Evolutionary conservation across 768 basidiomycete species (phyloP), one percentile per base, ranked within the genome.

Genomic region (Mycena metata): DNA sequence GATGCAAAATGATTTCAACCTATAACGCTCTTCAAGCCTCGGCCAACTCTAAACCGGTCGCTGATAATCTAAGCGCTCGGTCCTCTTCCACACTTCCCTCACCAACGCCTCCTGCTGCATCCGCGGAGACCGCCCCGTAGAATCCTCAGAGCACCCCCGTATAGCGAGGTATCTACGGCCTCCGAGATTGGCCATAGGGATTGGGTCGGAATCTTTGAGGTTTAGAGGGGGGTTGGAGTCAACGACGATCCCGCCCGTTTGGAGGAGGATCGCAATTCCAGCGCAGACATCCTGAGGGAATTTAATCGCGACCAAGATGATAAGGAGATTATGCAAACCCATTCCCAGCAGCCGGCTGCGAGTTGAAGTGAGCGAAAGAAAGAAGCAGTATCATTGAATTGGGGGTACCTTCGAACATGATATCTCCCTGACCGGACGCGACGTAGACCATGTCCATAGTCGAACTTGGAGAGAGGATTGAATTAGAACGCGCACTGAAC

Each of bases 271-370:
- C 16, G 74, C 73, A 13, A 72, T 68, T 12, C 61, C 74, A 41
- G 60, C 75, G 66, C 74, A 76, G 43, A 76, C 74, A 42, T 76
- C 75, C 74, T 75, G n/a, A 16, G 24, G 4, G 12, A 45, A 11
- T 23, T 65, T 35, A 58, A 9, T 26, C 9, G 26, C 19, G 24
- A 17, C 39, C 12, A 5, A 5, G 30, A 19, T 9, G 5, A 41
- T 16, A 45, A 45, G 23, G 64, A 3, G 17, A 19, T n/a, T 19
- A 21, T 1, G n/a, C 66, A 23, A 49, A 73, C 74, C 75, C 75
- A 76, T 72, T 76, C 75, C 75, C 75, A 76, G 41, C 75, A 76
- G 19, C 75, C 75, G 24, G 75, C 74, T 72, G 30, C 33, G 21
- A 39, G 54, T 16, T 17, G 30, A 49, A 0, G 23, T 51, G 16